Evolutionary conservation across 257 asterid genomes (phyloP), one percentile per base, ranked within the genome.

Genomic region (Nicotiana noctiflora): DNA sequence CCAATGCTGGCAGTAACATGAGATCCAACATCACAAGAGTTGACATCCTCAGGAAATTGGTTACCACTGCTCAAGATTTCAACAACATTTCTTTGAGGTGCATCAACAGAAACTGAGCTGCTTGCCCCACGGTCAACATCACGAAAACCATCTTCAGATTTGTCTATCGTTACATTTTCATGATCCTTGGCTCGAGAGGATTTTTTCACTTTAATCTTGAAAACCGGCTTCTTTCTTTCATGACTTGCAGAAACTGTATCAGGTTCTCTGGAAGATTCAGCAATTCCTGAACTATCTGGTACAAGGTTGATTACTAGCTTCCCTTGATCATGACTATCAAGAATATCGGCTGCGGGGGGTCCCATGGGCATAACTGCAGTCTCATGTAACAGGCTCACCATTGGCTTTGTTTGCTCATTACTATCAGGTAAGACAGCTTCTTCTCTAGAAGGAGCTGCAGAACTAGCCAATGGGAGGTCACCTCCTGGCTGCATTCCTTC

Each of bases 1-100:
- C 97, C 98, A 66, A 93, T 95, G 85, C 99, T 95, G 27, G 97
- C 98, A 18, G 97, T 94, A 14, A 96, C 95, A 81, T 97, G 87
- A 79, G 99, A 96, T 21, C 97, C 98, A 55, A 93, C 97, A 85
- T 92, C 98, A 78, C 92, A 87, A 53, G 98, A 94, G 85, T 89
- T 89, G 46, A 89, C 93, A 83, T 93, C 97, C 87, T 96, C 97
- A 8, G 85, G 82, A 83, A 91, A 89, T 76, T 90, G 97, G 85
- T 90, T 90, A 40, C 94, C 87, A 3, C 87, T 84, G 88, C 94
- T 93, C 11, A 85, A n/a, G 31, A 88, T 85, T 84, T 91, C 97
- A 0, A 83, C 80, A 59, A 88, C 61, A 46, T 83, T 90, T 84
- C 88, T 87, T 44, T 84, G 93, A 9, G 96, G 93, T 59, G 94